These are phyloP conservation scores for Trichoderma citrinoviride DNA, from an alignment of 2,329 filamentous ascomycete species.

Conservation along the genomic window DNA sequence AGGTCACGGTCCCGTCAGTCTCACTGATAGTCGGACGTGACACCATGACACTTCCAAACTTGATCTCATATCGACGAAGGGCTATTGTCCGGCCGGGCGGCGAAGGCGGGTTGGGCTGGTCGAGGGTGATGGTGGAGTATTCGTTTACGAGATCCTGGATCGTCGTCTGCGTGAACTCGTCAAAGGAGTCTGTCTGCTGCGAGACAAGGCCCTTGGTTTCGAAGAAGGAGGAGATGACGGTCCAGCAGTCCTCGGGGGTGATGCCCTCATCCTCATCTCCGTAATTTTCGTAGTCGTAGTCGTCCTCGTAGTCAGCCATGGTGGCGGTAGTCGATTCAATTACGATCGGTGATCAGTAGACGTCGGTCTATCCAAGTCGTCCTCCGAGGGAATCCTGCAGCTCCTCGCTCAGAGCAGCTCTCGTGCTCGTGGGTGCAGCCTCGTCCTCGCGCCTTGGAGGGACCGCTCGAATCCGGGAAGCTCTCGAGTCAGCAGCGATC, in stretches of 20 bases:
- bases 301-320: slow-evolving; percentile 58
- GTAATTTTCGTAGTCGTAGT: slow-evolving; percentile 66
- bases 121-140: slow-evolving; percentile 86
- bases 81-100: slow-evolving; percentile 76
- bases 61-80: slow-evolving; percentile 89
- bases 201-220: slow-evolving; percentile 93
- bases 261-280: slow-evolving; percentile 68
- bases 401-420: neutral
- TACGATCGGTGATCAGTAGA: neutral
- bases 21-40: slow-evolving; percentile 89
- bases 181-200: slow-evolving; percentile 96
- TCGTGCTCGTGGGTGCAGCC: slow-evolving; percentile 14
- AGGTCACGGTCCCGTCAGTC: slow-evolving; percentile 81
- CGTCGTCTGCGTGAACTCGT: slow-evolving; percentile 91
- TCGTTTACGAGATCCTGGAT: slow-evolving; percentile 94
- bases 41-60: slow-evolving; percentile 86
- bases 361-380: neutral
- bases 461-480: slow-evolving; percentile 26
- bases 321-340: slow-evolving; percentile 23
- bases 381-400: neutral
- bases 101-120: slow-evolving; percentile 80
- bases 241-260: slow-evolving; percentile 97
- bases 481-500: slow-evolving; percentile 34
- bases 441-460: slow-evolving; percentile 14
- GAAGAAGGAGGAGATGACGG: slow-evolving; percentile 95